Evolutionary conservation across 1,139 yeast genomes (phyloP).

Genomic region (Lodderomyces oxycetoniae): DNA sequence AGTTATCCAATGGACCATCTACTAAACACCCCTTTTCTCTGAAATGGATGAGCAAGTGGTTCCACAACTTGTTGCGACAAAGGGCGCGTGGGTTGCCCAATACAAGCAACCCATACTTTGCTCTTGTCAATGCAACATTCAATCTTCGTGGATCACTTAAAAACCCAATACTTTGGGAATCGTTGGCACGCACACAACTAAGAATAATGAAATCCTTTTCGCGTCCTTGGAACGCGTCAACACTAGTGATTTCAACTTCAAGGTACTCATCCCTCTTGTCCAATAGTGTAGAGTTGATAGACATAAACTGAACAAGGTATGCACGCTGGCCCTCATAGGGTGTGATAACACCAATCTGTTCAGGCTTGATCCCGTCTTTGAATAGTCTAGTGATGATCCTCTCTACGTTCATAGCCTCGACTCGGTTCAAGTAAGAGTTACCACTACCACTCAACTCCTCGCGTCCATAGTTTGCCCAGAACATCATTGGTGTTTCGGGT

Average conservation of each 20-base stretch:
- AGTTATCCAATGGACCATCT: conserved; percentile 83
- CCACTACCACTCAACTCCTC: conserved; percentile 86
- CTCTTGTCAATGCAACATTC: conserved; percentile 90
- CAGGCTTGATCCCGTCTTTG: conserved; percentile 74
- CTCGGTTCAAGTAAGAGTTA: conserved; percentile 78
- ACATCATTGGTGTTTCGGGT: conserved; percentile 81
- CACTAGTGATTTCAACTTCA: conserved; percentile 84
- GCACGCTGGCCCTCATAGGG: conserved; percentile 96
- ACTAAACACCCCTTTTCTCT: conserved; percentile 84
- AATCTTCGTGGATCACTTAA: conserved; percentile 84
- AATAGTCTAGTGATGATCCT: conserved; percentile 70
- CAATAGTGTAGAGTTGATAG: conserved; percentile 59
- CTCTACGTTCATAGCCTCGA: conserved; percentile 90
- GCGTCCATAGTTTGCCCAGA: conserved; percentile 86
- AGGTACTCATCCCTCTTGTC: conserved; percentile 58
- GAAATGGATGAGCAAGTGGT: conserved; percentile 68
- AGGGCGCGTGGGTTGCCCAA: conserved; percentile 83
- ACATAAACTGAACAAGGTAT: conserved; percentile 74
- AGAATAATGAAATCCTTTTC: conserved; percentile 87
- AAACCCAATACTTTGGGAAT: conserved; percentile 78
- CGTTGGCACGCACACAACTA: conserved; percentile 90
- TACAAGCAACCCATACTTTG: conserved; percentile 76
- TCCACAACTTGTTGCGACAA: conserved; percentile 73
- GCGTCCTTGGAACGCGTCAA: conserved; percentile 95
- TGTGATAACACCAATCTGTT: conserved; percentile 86